Conservation (phyloP, 2,329 filamentous ascomycete genomes). For the Periconia sp. region DNA sequence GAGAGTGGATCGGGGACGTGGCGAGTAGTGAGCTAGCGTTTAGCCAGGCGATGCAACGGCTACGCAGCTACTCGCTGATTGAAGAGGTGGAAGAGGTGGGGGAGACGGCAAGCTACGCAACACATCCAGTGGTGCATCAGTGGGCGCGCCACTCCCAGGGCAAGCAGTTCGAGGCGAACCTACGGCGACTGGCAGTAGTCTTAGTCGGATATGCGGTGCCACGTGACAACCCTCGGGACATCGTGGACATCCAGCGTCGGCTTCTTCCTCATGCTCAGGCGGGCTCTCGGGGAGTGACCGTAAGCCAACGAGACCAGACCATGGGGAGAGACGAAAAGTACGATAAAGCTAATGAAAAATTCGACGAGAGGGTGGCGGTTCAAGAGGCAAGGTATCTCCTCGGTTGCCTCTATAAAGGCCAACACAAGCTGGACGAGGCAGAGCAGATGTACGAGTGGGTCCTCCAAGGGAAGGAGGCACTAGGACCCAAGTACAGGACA, state of each 20-base stretch:
- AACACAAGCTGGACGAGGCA: background rate
- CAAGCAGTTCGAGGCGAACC: constrained; percentile 11
- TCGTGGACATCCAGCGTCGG: no score
- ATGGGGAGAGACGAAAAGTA: background rate
- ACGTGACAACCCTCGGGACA: no score
- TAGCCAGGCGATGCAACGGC: constrained; percentile 15
- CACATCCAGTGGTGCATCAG: constrained; percentile 20
- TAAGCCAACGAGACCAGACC: no score
- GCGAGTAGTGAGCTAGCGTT: constrained; percentile 7
- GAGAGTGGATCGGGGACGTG: background rate
- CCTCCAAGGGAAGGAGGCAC: background rate
- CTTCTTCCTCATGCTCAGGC: no score
- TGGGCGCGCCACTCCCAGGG: constrained; percentile 17
- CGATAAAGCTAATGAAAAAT: no score
- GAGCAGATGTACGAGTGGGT: background rate
- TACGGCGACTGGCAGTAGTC: constrained; percentile 1
- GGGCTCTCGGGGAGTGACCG: no score
- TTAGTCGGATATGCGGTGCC: no score
- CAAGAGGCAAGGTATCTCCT: no score
- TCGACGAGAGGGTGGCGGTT: no score
- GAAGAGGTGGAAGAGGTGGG: constrained; percentile 11
- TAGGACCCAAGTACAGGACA: no score
- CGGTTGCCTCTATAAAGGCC: no score
- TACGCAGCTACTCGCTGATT: constrained; percentile 28
- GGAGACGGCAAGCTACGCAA: constrained; percentile 12